Base-by-base conservation (phyloP, 768 basidiomycete genomes). In the Mycena filopes region DNA sequence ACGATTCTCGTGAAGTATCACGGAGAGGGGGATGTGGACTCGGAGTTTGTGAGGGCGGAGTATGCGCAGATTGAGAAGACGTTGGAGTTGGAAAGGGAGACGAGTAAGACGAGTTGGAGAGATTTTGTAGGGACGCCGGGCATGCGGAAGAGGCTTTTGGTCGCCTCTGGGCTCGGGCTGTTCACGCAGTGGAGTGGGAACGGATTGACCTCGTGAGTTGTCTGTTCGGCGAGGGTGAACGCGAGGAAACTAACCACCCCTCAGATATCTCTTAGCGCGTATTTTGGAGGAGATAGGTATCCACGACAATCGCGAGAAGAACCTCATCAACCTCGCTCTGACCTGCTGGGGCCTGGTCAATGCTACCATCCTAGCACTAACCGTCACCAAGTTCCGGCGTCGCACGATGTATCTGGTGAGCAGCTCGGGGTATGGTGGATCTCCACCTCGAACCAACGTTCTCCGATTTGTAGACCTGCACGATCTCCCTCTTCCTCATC, bases 141-240 rank as follows among this genome's bases (percentile, higher is more conserved):
- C 20, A 87, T 86, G 85, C 80, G 86, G 59, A 81, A 78, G 53
- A 78, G 87, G 21, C 57, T 87, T n/a, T 55, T 86, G 40, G 78
- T 88, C 51, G 81, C 79, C 9, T 73, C 82, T 10, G 82, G 82
- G 74, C 76, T 89, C 60, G 87, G 86, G 26, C 77, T 88, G 59
- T 84, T 83, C 49, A 89, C 87, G 8, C 87, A 88, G 66, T 88
- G 87, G 87, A 86, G 84, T 68, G 88, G 88, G 46, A 89, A 89
- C 67, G 87, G 88, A 7, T 73, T 89, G 45, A 84, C 82, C n/a
- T 61, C 33, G 53, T 66, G 13, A 15, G 45, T 41, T 21, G 38
- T 50, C 53, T 18, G 31, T 55, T 47, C 40, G 36, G 1, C 28
- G 9, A 16, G 15, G n/a, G 7, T 20, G 11, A 16, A 10, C 16